Conservation (phyloP, 768 basidiomycete genomes). For the Pleurotus djamor region DNA sequence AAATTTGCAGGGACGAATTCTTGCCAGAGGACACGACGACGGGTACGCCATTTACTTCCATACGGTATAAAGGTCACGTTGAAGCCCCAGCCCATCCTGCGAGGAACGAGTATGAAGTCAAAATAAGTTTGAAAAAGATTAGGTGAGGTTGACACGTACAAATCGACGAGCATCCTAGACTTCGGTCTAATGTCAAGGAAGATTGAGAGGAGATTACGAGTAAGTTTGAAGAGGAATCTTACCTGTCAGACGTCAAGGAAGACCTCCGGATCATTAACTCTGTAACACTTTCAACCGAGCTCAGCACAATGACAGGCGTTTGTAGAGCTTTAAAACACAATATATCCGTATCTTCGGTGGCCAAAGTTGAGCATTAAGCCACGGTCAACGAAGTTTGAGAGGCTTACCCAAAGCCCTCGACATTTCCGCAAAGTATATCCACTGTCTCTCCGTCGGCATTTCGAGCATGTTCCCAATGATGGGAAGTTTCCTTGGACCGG, state of each 20-base stretch:
- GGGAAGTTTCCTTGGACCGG: constrained; percentile 20
- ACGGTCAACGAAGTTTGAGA: too few relatives aligned
- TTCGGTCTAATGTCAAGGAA: not conserved
- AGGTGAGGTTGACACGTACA: not conserved
- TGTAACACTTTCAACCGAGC: constrained; percentile 1
- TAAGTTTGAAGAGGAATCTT: constrained; percentile 9
- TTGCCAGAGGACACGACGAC: constrained; percentile 24
- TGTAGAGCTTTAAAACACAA: constrained; percentile 1
- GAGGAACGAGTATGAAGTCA: too few relatives aligned
- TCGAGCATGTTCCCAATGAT: constrained; percentile 22
- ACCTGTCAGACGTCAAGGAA: constrained; percentile 8
- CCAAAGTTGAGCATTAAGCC: not conserved
- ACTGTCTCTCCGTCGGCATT: constrained; percentile 13
- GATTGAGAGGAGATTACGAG: not conserved
- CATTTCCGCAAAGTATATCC: constrained; percentile 18
- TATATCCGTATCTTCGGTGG: constrained; percentile 7
- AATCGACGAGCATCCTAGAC: not conserved
- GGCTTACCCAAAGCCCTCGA: not conserved
- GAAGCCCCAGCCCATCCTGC: constrained; percentile 30
- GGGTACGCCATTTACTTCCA: constrained; percentile 23
- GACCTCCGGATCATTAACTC: constrained; percentile 6
- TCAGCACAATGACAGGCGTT: constrained; percentile 6
- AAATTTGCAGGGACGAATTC: constrained; percentile 18
- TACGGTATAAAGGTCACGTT: constrained; percentile 25
- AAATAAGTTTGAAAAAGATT: too few relatives aligned